phyloP scores from a whole-genome alignment of 2,329 filamentous ascomycete genomes.

The Colletotrichum destructivum region DNA sequence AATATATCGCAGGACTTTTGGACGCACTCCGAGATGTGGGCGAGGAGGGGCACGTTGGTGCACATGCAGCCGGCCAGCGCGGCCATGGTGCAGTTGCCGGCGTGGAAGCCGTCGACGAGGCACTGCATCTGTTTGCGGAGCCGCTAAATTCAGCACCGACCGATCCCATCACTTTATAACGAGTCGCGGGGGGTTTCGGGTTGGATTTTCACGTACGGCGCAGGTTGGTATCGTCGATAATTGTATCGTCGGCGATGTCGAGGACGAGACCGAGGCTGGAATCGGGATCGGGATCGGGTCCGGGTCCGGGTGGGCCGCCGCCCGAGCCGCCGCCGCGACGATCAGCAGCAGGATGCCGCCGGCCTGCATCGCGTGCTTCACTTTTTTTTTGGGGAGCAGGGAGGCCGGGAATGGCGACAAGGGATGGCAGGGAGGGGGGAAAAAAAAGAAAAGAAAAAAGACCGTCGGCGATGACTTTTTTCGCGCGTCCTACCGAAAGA shows the following conservation, averaged over 20 bases:
- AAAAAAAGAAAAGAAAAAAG: too few species aligned
- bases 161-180: background rate
- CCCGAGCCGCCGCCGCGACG: background rate
- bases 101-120: conserved; percentile 25
- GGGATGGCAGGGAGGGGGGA: too few species aligned
- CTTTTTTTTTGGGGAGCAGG: too few species aligned
- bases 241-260: background rate
- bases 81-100: conserved; percentile 25
- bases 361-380: conserved; percentile 5
- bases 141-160: background rate
- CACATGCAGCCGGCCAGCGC: conserved; percentile 32
- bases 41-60: conserved; percentile 32
- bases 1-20: conserved; percentile 30
- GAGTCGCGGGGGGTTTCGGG: too few species aligned
- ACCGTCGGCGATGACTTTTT: too few species aligned
- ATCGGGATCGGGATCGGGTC: background rate
- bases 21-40: conserved; percentile 34
- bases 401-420: background rate
- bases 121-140: conserved; percentile 25
- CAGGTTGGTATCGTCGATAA: conserved; percentile 28
- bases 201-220: conserved; percentile 20
- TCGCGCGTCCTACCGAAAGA: background rate
- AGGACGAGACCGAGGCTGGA: background rate
- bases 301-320: background rate
- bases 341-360: conserved; percentile 6